Evolutionary conservation across 116 monocot genomes (phyloP).

Genomic region (Zostera marina): DNA sequence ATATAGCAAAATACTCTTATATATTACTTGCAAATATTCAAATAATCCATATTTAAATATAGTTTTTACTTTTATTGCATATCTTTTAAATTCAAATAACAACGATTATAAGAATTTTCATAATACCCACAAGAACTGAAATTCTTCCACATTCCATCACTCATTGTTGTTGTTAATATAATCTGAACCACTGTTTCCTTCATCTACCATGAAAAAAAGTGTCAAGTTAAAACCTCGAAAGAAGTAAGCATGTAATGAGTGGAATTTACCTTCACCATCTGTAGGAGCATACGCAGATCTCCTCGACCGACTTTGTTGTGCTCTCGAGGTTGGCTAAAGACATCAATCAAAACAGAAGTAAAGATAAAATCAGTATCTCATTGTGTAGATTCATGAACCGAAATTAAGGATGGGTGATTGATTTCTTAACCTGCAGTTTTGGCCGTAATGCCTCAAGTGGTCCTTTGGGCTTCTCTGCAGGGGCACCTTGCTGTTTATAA

Average conservation of each 20-base stretch:
- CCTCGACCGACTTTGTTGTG: background rate
- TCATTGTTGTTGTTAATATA: background rate
- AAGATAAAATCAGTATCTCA: background rate
- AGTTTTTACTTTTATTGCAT: too few relatives aligned
- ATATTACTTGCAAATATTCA: too few relatives aligned
- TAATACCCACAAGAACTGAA: background rate
- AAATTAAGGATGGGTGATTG: too few relatives aligned
- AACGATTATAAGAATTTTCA: background rate
- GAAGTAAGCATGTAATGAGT: background rate
- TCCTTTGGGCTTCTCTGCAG: slow-evolving; percentile 59
- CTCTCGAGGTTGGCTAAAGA: background rate
- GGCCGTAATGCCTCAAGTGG: slow-evolving; percentile 85
- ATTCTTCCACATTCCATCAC: background rate
- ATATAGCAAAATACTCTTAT: too few relatives aligned
- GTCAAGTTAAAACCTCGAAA: background rate
- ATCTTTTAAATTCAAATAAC: background rate
- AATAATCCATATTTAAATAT: too few relatives aligned
- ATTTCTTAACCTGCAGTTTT: slow-evolving; percentile 45
- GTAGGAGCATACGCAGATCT: background rate
- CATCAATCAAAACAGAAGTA: background rate
- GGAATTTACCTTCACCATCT: background rate
- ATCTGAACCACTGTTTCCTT: background rate
- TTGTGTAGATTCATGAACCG: too few relatives aligned
- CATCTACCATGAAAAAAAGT: background rate
- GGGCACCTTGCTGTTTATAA: slow-evolving; percentile 61